Base-by-base conservation (phyloP, 352 stramenopile genomes). In the Globisporangium cystogenes region DNA sequence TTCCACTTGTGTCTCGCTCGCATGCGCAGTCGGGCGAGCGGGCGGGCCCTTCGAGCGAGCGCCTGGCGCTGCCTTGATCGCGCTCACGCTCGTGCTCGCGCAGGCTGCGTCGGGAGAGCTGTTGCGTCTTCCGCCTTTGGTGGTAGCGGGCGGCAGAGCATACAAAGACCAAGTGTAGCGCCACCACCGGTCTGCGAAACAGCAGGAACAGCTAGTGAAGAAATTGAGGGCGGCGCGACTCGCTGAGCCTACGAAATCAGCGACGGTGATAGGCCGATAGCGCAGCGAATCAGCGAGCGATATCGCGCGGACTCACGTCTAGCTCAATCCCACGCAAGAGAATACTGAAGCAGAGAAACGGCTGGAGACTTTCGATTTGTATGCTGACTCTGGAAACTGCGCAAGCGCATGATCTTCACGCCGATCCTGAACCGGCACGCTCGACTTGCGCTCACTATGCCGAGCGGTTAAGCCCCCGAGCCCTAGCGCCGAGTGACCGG, bases 1-100 rank as follows among this genome's bases (percentile, higher is more conserved):
- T 61, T 61, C 41, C 55, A 56, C 55, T 61, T 61, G 47, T 61
- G 55, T 39, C 33, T 11, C 11, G 14, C 33, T 16, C 6, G 39
- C 20, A n/a, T 33, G 8, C 55, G 42, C 41, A 61, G 18, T 26
- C 21, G 15, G 21, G 20, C 33, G 14, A 42, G 33, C 47, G 26
- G 2, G 23, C 18, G 18, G 33, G 18, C 33, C 33, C 10, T 41
- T 35, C 40, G 40, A 37, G 21, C 21, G 23, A n/a, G n/a, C n/a
- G n/a, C n/a, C n/a, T n/a, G n/a, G n/a, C n/a, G n/a, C n/a, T n/a
- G n/a, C n/a, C n/a, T n/a, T n/a, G n/a, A n/a, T n/a, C n/a, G n/a
- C n/a, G n/a, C n/a, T n/a, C n/a, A n/a, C n/a, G n/a, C n/a, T n/a
- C n/a, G n/a, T n/a, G n/a, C n/a, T n/a, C n/a, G n/a, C n/a, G n/a